Evolutionary conservation across 129 eudicot genomes (phyloP).

Genomic region (Oenanthe sinensis): DNA sequence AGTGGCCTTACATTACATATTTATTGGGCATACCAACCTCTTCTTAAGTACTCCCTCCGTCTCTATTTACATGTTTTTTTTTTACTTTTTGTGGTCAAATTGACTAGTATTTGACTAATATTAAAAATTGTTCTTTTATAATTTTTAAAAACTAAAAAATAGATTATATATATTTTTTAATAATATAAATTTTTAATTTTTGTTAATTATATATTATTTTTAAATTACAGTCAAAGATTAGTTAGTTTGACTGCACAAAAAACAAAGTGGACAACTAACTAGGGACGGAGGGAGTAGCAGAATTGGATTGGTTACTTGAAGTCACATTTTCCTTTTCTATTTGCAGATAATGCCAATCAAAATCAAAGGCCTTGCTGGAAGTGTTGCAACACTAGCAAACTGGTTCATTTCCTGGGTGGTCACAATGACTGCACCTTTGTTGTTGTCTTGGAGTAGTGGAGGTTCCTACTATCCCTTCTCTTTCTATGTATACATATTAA

Average conservation of each 20-base stretch:
- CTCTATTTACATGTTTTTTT: no score
- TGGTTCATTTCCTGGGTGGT: slow-evolving; percentile 72
- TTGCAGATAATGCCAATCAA: slow-evolving; percentile 72
- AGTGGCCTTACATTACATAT: neutral
- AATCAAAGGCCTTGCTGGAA: slow-evolving; percentile 92
- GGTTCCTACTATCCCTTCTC: slow-evolving; percentile 33
- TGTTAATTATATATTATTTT: no score
- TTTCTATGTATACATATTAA: neutral
- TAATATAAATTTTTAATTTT: no score
- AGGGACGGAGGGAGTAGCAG: no score
- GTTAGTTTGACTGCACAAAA: no score
- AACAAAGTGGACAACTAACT: no score
- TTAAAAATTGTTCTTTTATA: no score
- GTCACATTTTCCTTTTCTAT: neutral
- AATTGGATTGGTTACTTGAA: neutral
- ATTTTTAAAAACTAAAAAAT: no score
- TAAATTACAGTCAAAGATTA: no score
- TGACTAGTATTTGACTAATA: no score
- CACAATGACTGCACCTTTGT: slow-evolving; percentile 76
- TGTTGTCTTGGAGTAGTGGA: slow-evolving; percentile 82
- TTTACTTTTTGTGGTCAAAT: no score
- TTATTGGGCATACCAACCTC: neutral
- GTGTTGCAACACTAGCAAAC: slow-evolving; percentile 73
- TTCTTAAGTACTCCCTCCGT: neutral
- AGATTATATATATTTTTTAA: no score